phyloP scores from a whole-genome alignment of 2,329 filamentous ascomycete species.

The Mariannaea sp. region DNA sequence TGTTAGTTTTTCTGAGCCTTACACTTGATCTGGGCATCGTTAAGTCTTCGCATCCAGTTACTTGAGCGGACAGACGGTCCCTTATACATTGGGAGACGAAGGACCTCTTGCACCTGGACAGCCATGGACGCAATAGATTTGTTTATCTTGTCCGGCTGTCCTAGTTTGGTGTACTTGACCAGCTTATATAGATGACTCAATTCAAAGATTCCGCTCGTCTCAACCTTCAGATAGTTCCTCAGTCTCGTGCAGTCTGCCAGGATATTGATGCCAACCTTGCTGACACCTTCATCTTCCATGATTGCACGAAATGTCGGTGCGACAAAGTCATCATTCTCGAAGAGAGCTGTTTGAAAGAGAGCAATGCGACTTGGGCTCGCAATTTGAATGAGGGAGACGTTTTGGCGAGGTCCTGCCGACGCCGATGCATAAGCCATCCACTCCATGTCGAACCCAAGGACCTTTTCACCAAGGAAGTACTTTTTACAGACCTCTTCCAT shows the following conservation, averaged over 20 bases:
- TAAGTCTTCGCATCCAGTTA: slow-evolving; percentile 72
- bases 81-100: slow-evolving; percentile 62
- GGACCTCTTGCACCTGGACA: slow-evolving; percentile 75
- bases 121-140: slow-evolving; percentile 69
- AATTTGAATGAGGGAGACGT: slow-evolving; percentile 82
- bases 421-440: slow-evolving; percentile 66
- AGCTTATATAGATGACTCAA: slow-evolving; percentile 82
- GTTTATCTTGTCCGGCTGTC: slow-evolving; percentile 63
- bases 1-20: slow-evolving; percentile 43
- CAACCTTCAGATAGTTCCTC: slow-evolving; percentile 66
- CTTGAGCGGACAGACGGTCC: slow-evolving; percentile 70
- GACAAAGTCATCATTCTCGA: slow-evolving; percentile 63
- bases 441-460: slow-evolving; percentile 90
- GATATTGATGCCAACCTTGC: slow-evolving; percentile 79
- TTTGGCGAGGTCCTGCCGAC: slow-evolving; percentile 60
- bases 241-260: slow-evolving; percentile 72
- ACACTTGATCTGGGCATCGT: slow-evolving; percentile 70
- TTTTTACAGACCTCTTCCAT: slow-evolving; percentile 68
- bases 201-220: slow-evolving; percentile 73
- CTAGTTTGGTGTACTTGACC: slow-evolving; percentile 65
- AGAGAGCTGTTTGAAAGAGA: slow-evolving; percentile 79
- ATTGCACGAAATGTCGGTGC: slow-evolving; percentile 71
- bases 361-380: slow-evolving; percentile 77
- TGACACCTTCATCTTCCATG: slow-evolving; percentile 70
- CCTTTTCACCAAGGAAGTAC: slow-evolving; percentile 69